phyloP scores from a whole-genome alignment of 768 basidiomycete genomes.

The Termitomyces sp. region DNA sequence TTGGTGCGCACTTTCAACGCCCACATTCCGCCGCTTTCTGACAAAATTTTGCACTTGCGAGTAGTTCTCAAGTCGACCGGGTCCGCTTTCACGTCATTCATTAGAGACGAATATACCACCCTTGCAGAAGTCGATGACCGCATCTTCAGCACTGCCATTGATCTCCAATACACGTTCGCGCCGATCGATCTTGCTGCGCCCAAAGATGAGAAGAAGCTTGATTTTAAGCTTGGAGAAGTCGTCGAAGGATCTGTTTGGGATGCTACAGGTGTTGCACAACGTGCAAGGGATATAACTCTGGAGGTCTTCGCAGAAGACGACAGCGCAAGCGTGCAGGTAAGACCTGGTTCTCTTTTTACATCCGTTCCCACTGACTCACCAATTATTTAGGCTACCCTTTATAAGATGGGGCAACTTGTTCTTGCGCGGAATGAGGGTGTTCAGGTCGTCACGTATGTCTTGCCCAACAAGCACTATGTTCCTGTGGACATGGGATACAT shows the following conservation, averaged over 20 bases:
- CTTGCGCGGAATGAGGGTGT: conserved; percentile 61
- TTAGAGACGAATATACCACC: conserved; percentile 87
- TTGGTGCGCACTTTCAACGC: conserved; percentile 45
- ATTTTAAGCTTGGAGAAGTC: conserved; percentile 37
- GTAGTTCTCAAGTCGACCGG: conserved; percentile 88
- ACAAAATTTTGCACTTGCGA: not conserved
- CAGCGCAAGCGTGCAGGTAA: conserved; percentile 87
- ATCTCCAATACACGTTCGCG: conserved; percentile 64
- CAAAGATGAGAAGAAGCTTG: conserved; percentile 45
- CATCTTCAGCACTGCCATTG: conserved; percentile 86
- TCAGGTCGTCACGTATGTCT: conserved; percentile 56
- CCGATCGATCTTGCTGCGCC: conserved; percentile 42
- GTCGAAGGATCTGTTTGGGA: conserved; percentile 56
- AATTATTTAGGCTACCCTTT: conserved; percentile 72
- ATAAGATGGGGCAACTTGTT: conserved; percentile 79
- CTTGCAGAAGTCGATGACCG: conserved; percentile 80
- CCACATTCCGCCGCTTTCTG: not conserved
- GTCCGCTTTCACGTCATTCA: conserved; percentile 77
- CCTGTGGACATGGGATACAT: conserved; percentile 80
- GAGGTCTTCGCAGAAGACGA: conserved; percentile 83
- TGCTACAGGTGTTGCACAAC: conserved; percentile 40
- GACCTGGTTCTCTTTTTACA: conserved; percentile 5
- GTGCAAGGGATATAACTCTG: conserved; percentile 62
- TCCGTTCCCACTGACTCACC: no score
- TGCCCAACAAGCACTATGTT: conserved; percentile 96